A percentile compares a stretch with the other conserved stretches of the same genome.
Evolutionary conservation across 495 filamentous ascomycete species (phyloP).

Genomic region (Terfezia claveryi): DNA sequence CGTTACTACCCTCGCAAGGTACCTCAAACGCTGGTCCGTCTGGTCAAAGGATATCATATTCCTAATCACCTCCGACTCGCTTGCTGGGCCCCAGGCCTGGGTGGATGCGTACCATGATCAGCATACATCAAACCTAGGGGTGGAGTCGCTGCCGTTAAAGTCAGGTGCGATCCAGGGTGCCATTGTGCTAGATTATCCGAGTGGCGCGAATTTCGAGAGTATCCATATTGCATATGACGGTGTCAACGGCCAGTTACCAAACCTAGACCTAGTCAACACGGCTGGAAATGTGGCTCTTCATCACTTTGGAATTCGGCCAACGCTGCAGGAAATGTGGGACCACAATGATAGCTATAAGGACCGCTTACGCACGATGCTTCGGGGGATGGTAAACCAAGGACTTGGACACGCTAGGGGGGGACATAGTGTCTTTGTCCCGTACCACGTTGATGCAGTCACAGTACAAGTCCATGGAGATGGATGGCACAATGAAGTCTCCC

Average conservation of each 20-base stretch:
- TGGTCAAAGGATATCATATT: conserved; percentile 99
- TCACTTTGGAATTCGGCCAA: conserved; percentile 73
- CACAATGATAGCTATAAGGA: conserved; percentile 66
- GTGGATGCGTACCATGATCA: conserved; percentile 91
- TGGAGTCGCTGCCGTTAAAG: conserved; percentile 50
- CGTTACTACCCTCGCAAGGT: conserved; percentile 65
- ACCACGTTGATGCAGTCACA: conserved; percentile 92
- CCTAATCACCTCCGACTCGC: conserved; percentile 69
- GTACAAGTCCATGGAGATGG: conserved; percentile 67
- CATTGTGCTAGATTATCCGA: conserved; percentile 78
- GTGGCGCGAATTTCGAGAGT: conserved; percentile 49
- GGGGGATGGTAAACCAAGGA: conserved; percentile 82
- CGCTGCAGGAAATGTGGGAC: conserved; percentile 66
- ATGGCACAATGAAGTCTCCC: conserved; percentile 91
- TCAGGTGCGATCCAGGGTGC: conserved; percentile 84
- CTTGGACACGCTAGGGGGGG: conserved; percentile 76
- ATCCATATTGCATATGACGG: conserved; percentile 89
- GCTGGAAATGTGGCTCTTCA: conserved; percentile 68
- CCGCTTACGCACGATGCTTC: conserved; percentile 69
- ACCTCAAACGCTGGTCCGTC: conserved; percentile 91
- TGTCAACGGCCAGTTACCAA: conserved; percentile 85
- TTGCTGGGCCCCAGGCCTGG: conserved; percentile 84
- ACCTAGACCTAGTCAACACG: conserved; percentile 88
- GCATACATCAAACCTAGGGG: conserved; percentile 30
- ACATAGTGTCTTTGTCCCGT: conserved; percentile 89